Evolutionary conservation across 805 yeast genomes (phyloP).

Genomic region (Ogataea naganishii): DNA sequence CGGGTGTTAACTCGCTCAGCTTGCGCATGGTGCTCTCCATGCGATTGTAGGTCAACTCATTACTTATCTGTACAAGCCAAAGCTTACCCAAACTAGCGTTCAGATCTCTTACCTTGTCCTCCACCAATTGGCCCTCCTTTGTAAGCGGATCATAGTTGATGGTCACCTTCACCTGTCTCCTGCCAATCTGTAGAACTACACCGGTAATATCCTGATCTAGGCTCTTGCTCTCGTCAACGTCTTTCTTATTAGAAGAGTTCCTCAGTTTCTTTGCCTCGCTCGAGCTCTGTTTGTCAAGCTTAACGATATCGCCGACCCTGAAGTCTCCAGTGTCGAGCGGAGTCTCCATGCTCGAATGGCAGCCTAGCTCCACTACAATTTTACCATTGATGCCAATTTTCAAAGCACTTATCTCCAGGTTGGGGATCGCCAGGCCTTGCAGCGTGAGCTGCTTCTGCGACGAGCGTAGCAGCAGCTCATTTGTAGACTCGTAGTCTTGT

Average conservation of each 20-base stretch:
- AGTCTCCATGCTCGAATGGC: slow-evolving; percentile 39
- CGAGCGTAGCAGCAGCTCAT: slow-evolving; percentile 32
- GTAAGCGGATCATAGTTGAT: slow-evolving; percentile 38
- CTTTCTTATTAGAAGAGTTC: slow-evolving; percentile 21
- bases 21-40: slow-evolving; percentile 74
- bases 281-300: slow-evolving; percentile 38
- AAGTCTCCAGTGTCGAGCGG: slow-evolving; percentile 40
- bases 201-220: slow-evolving; percentile 38
- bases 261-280: slow-evolving; percentile 16
- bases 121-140: slow-evolving; percentile 24
- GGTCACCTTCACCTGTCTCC: slow-evolving; percentile 44
- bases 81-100: slow-evolving; percentile 36
- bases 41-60: slow-evolving; percentile 65
- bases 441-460: slow-evolving; percentile 60
- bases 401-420: slow-evolving; percentile 50
- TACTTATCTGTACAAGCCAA: slow-evolving; percentile 62
- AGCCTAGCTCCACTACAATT: slow-evolving; percentile 50
- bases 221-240: slow-evolving; percentile 14
- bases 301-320: slow-evolving; percentile 71
- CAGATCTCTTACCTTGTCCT: slow-evolving; percentile 40
- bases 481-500: slow-evolving; percentile 43
- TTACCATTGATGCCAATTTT: slow-evolving; percentile 79
- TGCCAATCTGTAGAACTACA: slow-evolving; percentile 50
- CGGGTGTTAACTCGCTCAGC: slow-evolving; percentile 36
- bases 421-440: slow-evolving; percentile 68